Base-by-base conservation (phyloP, 768 basidiomycete genomes). In the Leccinum disarticulatum region DNA sequence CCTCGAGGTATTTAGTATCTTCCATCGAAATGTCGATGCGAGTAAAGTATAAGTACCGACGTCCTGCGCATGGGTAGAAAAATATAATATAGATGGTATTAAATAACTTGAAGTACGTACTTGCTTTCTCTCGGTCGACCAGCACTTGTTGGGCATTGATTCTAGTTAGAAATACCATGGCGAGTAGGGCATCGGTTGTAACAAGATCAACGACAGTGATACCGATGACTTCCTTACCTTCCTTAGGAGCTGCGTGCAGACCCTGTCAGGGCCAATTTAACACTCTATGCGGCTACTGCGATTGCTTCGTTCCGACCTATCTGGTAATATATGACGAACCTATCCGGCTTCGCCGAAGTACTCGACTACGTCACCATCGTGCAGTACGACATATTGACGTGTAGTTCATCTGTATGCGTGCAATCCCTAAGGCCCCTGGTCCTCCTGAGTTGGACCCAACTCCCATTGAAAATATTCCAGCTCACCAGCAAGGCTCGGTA, bases 131-230 rank as follows among this genome's bases (percentile, higher is more conserved):
- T 35, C 15, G 2, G 17, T 51, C 9, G 35, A 25, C 13, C 17
- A 48, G 1, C 4, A 19, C 19, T 68, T 11, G 70, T 3, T 17
- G 1, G 6, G 22, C 14, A 30, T 14, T 11, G 76, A 60, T 55
- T 11, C 46, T 54, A 93, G 91, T 68, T 95, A 92, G 93, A 93
- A 95, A 73, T 95, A 89, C 68, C 94, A 93, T 2, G 83, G 80
- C 57, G 64, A 73, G 4, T 74, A 78, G 54, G 92, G 92, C 36
- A 78, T 88, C 1, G 83, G 83, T 1, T 90, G 90, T 64, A 96
- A 95, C 71, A 71, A 70, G 0, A 79, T 87, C 60, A 73, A 71
- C 19, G 9, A 53, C 2, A 60, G 79, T 56, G 95, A 97, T 70
- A 83, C 86, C 0, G 75, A 81, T 31, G 95, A 97, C 72, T 91